These are phyloP conservation scores for Secale cereale DNA, from an alignment of 176 grass and related monocot genomes.

Conservation along the genomic window DNA sequence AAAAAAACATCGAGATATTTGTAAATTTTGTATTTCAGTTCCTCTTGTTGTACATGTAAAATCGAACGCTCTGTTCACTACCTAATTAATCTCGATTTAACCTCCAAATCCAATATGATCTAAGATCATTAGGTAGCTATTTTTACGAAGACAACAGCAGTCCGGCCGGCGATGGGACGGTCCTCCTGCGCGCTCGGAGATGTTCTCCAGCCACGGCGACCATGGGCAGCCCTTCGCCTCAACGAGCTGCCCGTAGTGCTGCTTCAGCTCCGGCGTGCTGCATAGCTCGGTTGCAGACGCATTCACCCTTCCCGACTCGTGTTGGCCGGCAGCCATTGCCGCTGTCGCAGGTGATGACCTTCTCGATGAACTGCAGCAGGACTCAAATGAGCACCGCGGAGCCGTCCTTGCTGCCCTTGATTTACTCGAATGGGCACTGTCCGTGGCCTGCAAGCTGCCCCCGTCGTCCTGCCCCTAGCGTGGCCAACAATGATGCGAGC, in stretches of 20 bases:
- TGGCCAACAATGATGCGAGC: conserved; percentile 49
- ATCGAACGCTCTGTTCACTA: too few relatives aligned
- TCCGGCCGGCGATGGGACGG: not conserved
- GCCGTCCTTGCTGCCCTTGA: conserved; percentile 53
- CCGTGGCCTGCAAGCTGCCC: conserved; percentile 16
- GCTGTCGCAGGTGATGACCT: conserved; percentile 43
- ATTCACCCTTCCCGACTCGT: too few relatives aligned
- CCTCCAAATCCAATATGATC: too few relatives aligned
- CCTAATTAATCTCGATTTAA: too few relatives aligned
- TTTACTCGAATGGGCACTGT: too few relatives aligned
- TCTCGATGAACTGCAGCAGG: conserved; percentile 68
- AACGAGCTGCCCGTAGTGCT: conserved; percentile 70
- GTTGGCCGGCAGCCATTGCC: not conserved
- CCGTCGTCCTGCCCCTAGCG: not conserved
- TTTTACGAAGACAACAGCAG: too few relatives aligned
- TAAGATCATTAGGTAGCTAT: too few relatives aligned
- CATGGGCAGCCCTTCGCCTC: conserved; percentile 36
- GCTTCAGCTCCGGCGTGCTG: conserved; percentile 74
- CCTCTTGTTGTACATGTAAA: too few relatives aligned
- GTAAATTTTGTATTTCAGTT: not conserved
- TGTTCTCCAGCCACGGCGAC: conserved; percentile 71
- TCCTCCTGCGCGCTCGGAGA: conserved; percentile 40
- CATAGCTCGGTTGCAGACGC: conserved; percentile 18
- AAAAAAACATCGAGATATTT: too few relatives aligned
- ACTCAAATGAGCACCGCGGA: conserved; percentile 43